Percentiles rank a stretch among this genome's conserved stretches.
Conservation (phyloP, 192 early-diverging fungal species). For the Rhizoclosmatium globosum region DNA sequence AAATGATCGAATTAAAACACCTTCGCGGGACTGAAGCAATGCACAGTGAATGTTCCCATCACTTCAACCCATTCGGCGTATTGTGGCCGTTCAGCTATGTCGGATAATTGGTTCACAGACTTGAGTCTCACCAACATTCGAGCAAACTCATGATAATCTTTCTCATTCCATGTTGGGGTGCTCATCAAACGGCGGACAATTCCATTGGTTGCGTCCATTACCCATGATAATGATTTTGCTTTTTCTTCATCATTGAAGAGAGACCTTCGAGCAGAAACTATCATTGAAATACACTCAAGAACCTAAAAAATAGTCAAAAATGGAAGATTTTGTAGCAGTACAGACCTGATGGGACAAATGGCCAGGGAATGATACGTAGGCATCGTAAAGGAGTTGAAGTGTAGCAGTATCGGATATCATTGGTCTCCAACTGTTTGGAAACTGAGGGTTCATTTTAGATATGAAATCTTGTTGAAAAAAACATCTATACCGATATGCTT, state of each 20-base stretch:
- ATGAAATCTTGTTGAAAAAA: constrained; percentile 23
- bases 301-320: constrained; percentile 46
- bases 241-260: constrained; percentile 84
- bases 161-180: constrained; percentile 65
- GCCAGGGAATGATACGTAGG: constrained; percentile 66
- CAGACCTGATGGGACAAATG: constrained; percentile 61
- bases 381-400: constrained; percentile 74
- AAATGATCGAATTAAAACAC: constrained; percentile 20
- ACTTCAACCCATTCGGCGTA: constrained; percentile 74
- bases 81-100: constrained; percentile 77
- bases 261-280: constrained; percentile 84
- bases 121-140: constrained; percentile 83
- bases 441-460: constrained; percentile 50
- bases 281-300: constrained; percentile 81
- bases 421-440: constrained; percentile 82
- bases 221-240: constrained; percentile 68
- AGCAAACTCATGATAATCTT: constrained; percentile 86
- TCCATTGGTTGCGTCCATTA: constrained; percentile 74
- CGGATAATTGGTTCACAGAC: constrained; percentile 79
- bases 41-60: constrained; percentile 69
- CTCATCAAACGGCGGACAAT: constrained; percentile 70
- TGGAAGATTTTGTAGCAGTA: background rate
- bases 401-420: constrained; percentile 76
- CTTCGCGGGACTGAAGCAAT: constrained; percentile 70
- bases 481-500: constrained; percentile 62